phyloP scores from a whole-genome alignment of 2,329 filamentous ascomycete genomes.

The Fusarium ramigenum region DNA sequence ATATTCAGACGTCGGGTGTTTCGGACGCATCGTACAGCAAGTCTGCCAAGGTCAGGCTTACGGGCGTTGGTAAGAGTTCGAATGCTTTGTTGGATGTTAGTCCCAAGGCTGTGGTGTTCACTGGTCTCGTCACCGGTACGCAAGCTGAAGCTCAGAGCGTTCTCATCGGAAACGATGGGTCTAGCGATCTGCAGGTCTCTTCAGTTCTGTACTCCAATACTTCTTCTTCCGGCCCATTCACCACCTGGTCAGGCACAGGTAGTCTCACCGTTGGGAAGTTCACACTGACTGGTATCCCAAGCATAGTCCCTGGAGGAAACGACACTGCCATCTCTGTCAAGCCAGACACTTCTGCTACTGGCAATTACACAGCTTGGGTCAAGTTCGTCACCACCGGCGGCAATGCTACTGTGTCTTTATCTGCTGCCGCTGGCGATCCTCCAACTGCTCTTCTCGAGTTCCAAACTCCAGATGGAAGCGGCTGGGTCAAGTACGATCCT shows the following conservation, averaged over 20 bases:
- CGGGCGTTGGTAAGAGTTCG: constrained; percentile 59
- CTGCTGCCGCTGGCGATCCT: constrained; percentile 59
- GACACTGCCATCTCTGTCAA: constrained; percentile 54
- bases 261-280: constrained; percentile 58
- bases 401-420: constrained; percentile 56
- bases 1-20: constrained; percentile 59
- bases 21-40: constrained; percentile 55
- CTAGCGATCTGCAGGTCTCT: constrained; percentile 54
- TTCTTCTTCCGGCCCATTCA: constrained; percentile 57
- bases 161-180: constrained; percentile 61
- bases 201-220: constrained; percentile 55
- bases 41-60: constrained; percentile 57
- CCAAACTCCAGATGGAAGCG: constrained; percentile 59
- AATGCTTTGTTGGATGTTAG: constrained; percentile 57
- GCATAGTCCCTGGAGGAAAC: constrained; percentile 52
- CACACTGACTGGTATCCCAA: constrained; percentile 57
- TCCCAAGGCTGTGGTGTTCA: constrained; percentile 60
- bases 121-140: constrained; percentile 57
- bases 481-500: constrained; percentile 59
- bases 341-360: constrained; percentile 57
- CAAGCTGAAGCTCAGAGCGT: constrained; percentile 54
- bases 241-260: constrained; percentile 48
- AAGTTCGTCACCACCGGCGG: constrained; percentile 60
- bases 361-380: constrained; percentile 61
- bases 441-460: constrained; percentile 64